Evolutionary conservation across 495 filamentous ascomycete species (phyloP), one percentile per base, ranked within the genome.

Genomic region (Tuber melanosporum): DNA sequence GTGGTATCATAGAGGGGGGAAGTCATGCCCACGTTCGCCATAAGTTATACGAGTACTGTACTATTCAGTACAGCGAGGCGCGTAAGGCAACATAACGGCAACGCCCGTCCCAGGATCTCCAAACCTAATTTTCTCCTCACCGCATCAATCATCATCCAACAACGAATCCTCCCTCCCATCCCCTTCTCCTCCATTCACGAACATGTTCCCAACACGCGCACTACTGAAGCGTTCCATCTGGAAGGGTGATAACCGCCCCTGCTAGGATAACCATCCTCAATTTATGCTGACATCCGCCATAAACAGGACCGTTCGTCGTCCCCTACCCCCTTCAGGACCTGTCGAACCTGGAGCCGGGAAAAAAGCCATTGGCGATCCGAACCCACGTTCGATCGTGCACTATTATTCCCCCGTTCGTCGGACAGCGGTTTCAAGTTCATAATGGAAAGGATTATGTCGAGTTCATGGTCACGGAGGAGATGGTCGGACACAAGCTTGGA

Each of bases 401-500:
- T 69, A 98, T 99, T 82, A 89, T 98, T 39, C 95, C 95, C 57
- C 96, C 93, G 84, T 98, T 98, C 85, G 94, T 99, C 43, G 96
- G 95, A 10, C 86, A 97, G 80, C 91, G 90, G 82, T 99, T 98
- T 85, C 92, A 95, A 82, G 89, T 99, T 36, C 92, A 99, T 83
- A 98, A 98, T 84, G 95, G 95, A 79, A 98, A 97, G 88, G 89
- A 88, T 2, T 99, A 99, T 83, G 84, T 92, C 77, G 96, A 98
- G 84, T 87, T 98, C 45, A 87, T 87, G 71, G 91, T 99, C 76
- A 97, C 94, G 62, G 95, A 98, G 85, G 93, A 98, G 83, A 98
- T 99, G 96, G 96, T 99, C 22, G 95, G 96, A 66, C 91, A 96
- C 84, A 99, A 98, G 86, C 87, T 99, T 82, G 95, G 95, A 77